Evolutionary conservation across 2,329 filamentous ascomycete species (phyloP).

Genomic region (Paraphaeosphaeria minitans): DNA sequence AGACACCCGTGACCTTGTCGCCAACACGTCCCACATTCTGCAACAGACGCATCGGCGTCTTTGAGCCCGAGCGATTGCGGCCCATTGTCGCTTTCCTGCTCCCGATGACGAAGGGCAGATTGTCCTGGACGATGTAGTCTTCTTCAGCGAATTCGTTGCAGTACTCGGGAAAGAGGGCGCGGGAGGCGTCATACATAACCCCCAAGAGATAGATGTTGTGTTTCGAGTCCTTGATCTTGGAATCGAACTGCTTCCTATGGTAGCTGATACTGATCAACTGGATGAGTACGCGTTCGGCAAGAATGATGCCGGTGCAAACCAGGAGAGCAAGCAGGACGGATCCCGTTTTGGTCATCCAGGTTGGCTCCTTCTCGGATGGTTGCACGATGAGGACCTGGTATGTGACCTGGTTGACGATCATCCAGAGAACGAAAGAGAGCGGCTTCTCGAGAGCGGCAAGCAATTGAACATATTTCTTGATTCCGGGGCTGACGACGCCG

Average conservation of each 20-base stretch:
- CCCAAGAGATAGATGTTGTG: conserved; percentile 80
- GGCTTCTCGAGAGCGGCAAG: conserved; percentile 64
- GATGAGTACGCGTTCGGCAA: conserved; percentile 78
- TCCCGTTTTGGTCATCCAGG: conserved; percentile 63
- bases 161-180: conserved; percentile 88
- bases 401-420: conserved; percentile 63
- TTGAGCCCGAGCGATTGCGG: conserved; percentile 63
- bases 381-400: conserved; percentile 51
- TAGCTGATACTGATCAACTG: conserved; percentile 86
- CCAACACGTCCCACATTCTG: conserved; percentile 74
- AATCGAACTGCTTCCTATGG: conserved; percentile 81
- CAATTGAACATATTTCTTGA: conserved; percentile 66
- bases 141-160: conserved; percentile 89
- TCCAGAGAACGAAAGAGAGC: conserved; percentile 65
- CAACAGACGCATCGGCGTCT: conserved; percentile 79
- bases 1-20: conserved; percentile 90
- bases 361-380: conserved; percentile 6
- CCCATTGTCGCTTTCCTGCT: conserved; percentile 57
- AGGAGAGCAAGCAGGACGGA: conserved; percentile 70
- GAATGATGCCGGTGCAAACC: conserved; percentile 70
- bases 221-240: conserved; percentile 87
- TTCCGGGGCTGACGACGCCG: conserved; percentile 68
- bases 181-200: conserved; percentile 87
- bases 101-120: conserved; percentile 64
- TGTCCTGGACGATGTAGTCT: conserved; percentile 88